Base-by-base conservation (phyloP, 2,329 filamentous ascomycete genomes). In the Colletotrichum abscissum region DNA sequence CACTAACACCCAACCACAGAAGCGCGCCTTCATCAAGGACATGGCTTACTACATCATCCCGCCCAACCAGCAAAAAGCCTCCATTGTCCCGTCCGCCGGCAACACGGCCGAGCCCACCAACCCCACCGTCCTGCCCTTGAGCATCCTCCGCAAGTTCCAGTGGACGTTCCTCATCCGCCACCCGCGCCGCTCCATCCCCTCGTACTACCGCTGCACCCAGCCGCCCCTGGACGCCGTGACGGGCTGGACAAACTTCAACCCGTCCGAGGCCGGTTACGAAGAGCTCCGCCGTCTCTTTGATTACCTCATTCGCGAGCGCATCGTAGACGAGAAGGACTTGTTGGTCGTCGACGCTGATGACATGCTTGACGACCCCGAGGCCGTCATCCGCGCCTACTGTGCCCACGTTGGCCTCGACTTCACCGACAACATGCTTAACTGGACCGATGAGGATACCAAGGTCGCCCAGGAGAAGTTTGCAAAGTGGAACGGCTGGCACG, bases 151-250 rank as follows among this genome's bases (percentile, higher is more conserved):
- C 79, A 88, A 91, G 76, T 98, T 97, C 85, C 95, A 98, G 83
- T 98, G 96, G 85, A 94, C 95, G 26, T 98, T 99, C 85, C 89
- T 98, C 75, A 98, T 99, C 86, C 95, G 97, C 70, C 95, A 98
- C 82, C 97, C 97, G n/a, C 92, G 94, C 78, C 92, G 91, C 80
- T 93, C 94, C 78, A 95, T 98, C 76, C 97, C 97, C 8, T 97
- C 94, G 59, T 98, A 96, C 87, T 98, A 93, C 88, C 93, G 96
- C 77, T 98, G 96, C 89, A 97, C 94, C 63, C 90, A 98, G 67
- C 95, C 97, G 16, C 97, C 97, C 0, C 88, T 98, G 69, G 91
- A 93, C 79, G 86, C 92, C 59, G 84, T 94, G 74, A 98, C 96
- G 0, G 94, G 95, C 8, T 98, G 97, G 86, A 88, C 93, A 82